phyloP scores from a whole-genome alignment of 352 stramenopile genomes.

The Phytophthora fragariaefolia region DNA sequence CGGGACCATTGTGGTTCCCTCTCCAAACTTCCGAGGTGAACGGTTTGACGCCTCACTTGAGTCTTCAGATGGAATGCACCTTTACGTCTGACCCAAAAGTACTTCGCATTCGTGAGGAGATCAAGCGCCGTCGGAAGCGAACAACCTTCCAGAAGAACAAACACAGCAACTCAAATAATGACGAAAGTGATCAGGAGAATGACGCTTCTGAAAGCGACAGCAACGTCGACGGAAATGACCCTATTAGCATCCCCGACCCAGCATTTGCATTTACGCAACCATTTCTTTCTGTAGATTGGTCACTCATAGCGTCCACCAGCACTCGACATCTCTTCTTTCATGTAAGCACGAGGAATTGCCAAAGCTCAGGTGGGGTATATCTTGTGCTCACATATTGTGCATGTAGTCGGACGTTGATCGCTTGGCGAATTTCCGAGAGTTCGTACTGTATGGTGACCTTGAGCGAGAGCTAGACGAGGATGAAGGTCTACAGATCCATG shows the following conservation, averaged over 20 bases:
- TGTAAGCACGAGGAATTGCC: slow-evolving; percentile 26
- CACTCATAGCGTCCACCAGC: slow-evolving; percentile 55
- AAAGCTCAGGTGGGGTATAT: too few species aligned
- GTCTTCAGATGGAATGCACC: slow-evolving; percentile 44
- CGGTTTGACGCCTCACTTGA: slow-evolving; percentile 29
- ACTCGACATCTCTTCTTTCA: slow-evolving; percentile 72
- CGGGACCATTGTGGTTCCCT: slow-evolving; percentile 47
- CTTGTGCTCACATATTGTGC: background rate
- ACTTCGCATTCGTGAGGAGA: slow-evolving; percentile 31
- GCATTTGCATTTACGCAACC: slow-evolving; percentile 63
- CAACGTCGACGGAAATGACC: slow-evolving; percentile 1
- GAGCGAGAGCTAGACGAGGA: slow-evolving; percentile 55
- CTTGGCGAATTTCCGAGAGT: slow-evolving; percentile 57
- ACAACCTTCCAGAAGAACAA: background rate
- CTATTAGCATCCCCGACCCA: slow-evolving; percentile 46
- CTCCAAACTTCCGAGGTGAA: slow-evolving; percentile 35
- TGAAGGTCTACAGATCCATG: slow-evolving; percentile 57
- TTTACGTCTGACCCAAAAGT: slow-evolving; percentile 43
- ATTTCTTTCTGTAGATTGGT: slow-evolving; percentile 63
- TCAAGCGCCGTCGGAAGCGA: slow-evolving; percentile 10
- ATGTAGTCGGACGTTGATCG: slow-evolving; percentile 56
- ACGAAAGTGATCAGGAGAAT: background rate
- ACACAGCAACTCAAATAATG: background rate
- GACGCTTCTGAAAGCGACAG: slow-evolving; percentile 7
- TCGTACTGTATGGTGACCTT: slow-evolving; percentile 66